Evolutionary conservation across 495 filamentous ascomycete genomes (phyloP).

Genomic region (Neurospora sp.): DNA sequence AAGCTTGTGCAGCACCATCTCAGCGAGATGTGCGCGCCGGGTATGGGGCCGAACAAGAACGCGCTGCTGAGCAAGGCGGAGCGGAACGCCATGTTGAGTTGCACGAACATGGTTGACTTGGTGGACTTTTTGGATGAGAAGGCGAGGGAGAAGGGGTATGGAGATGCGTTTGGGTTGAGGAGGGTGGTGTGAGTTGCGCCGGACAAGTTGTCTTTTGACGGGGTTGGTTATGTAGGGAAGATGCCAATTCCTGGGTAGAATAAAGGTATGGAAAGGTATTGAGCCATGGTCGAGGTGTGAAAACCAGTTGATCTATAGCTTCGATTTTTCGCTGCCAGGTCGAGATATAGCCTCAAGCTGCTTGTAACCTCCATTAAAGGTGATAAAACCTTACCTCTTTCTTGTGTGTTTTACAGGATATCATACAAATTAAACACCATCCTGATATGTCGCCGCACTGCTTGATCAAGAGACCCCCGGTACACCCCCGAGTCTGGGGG

Average conservation of each 20-base stretch:
- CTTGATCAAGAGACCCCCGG: background rate
- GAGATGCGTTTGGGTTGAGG: conserved; percentile 2
- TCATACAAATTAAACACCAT: background rate
- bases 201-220: background rate
- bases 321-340: background rate
- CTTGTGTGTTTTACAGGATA: background rate
- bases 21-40: conserved; percentile 49
- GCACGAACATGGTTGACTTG: conserved; percentile 44
- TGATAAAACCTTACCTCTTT: background rate
- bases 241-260: background rate
- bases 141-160: conserved; percentile 18
- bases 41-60: conserved; percentile 33
- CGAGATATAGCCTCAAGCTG: background rate
- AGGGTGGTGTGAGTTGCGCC: background rate
- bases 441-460: background rate
- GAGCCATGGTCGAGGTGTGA: background rate
- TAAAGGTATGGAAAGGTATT: background rate
- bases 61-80: conserved; percentile 43
- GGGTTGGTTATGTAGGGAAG: background rate
- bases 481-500: background rate
- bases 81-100: conserved; percentile 38
- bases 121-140: conserved; percentile 50
- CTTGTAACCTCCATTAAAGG: background rate
- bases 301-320: background rate
- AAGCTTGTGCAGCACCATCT: conserved; percentile 53